Base-by-base conservation (phyloP, 2,329 filamentous ascomycete species). In the Claviceps citrina region DNA sequence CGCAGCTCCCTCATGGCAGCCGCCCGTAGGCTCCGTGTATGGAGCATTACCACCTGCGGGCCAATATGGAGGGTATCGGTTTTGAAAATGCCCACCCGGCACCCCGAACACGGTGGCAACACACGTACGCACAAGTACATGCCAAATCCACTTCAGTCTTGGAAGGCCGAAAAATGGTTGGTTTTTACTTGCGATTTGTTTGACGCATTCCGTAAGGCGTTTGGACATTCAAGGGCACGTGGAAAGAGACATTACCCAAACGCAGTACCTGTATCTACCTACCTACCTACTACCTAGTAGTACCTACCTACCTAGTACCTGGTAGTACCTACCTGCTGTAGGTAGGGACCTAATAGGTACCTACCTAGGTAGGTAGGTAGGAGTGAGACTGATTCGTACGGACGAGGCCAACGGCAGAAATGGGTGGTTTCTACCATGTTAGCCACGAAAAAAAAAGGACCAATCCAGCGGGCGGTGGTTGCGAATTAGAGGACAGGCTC, bases 1-100 rank as follows among this genome's bases (percentile, higher is more conserved):
- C 18, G 46, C 47, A 9, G 39, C 48, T 15, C 46, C 48, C 13
- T 39, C 40, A 25, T 44, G 43, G 43, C 62, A 59, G 56, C 48
- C 54, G 7, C 51, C 53, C 16, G 47, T 49, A 7, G 47, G 52
- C 25, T 46, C 50, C 39, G 54, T 46, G 18, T 62, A 59, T 19
- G 53, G 52, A 30, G 52, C 53, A 31, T 53, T 45, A 4, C 42
- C 55, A 12, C 50, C 54, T 25, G 46, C 52, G 3, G 57, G 58
- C n/a, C 56, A 61, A 38, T 62, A 55, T 44, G 58, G 57, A 37
- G 54, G 56, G 19, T 61, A 59, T 42, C 52, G 55, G 26, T 63
- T 55, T 43, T 60, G 42, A 49, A 18, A 24, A 12, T 7, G 18
- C 18, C 20, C 26, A 13, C 12, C 19, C 20, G 16, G 20, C 19